Percentiles rank a stretch among this genome's conserved stretches.
phyloP scores from a whole-genome alignment of 2,329 filamentous ascomycete species.

The Fusarium annulatum region DNA sequence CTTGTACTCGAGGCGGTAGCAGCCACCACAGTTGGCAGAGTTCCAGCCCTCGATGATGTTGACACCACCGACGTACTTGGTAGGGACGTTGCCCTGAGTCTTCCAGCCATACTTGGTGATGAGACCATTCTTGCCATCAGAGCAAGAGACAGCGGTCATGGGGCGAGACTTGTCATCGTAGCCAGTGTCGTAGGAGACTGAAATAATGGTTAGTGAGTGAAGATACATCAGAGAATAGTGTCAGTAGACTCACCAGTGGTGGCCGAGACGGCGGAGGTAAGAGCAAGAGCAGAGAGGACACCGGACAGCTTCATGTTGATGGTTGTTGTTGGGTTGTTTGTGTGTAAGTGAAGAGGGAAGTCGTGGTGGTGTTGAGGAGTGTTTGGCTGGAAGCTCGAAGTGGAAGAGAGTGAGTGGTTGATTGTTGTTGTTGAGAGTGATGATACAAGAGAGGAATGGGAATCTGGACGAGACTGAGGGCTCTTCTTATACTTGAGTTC shows the following conservation, averaged over 20 bases:
- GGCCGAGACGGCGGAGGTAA: conserved; percentile 53
- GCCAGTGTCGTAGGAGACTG: conserved; percentile 76
- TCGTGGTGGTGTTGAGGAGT: conserved; percentile 15
- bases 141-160: conserved; percentile 71
- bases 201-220: conserved; percentile 18
- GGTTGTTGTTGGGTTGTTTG: conserved; percentile 29
- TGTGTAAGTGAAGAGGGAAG: conserved; percentile 14
- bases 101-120: conserved; percentile 70
- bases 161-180: conserved; percentile 72
- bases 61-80: conserved; percentile 67
- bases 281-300: conserved; percentile 54
- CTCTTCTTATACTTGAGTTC: conserved; percentile 39
- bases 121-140: conserved; percentile 74
- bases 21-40: conserved; percentile 67
- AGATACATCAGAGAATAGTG: background rate
- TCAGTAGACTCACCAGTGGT: conserved; percentile 45
- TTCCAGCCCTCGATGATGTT: conserved; percentile 66
- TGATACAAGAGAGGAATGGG: conserved; percentile 9
- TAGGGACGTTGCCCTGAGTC: conserved; percentile 62
- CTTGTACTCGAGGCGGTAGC: conserved; percentile 66
- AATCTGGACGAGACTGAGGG: conserved; percentile 18
- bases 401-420: conserved; percentile 24
- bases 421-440: conserved; percentile 29
- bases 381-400: conserved; percentile 25
- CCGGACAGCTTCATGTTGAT: conserved; percentile 58